Base-by-base conservation (phyloP, 768 basidiomycete genomes). In the Artomyces pyxidatus region DNA sequence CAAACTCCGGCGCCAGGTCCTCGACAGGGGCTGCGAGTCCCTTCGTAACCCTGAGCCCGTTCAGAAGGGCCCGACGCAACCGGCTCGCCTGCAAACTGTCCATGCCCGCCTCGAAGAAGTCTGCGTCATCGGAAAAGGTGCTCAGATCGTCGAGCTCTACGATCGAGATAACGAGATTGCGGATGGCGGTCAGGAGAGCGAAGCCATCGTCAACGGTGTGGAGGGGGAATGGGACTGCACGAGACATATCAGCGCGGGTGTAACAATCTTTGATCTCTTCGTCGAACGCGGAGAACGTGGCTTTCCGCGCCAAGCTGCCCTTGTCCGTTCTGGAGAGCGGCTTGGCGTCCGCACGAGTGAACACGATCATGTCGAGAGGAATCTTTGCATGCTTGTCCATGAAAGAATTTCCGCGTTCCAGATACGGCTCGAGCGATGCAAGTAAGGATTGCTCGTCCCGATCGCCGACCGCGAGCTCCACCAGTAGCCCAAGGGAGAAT, bases 51-150 rank as follows among this genome's bases (percentile, higher is more conserved):
- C 48, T 40, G 4, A 49, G 35, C 28, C 41, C 37, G n/a, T 42
- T 44, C 25, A 45, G 29, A 16, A 49, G 27, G 26, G 48, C 48
- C 14, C 65, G 60, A n/a, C 65, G 64, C 19, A 72, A 57, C 12
- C 66, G 52, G 40, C 57, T 65, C 10, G 69, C 68, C 39, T 71
- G 70, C 26, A 71, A 45, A 45, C 68, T 69, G 49, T 71, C 69
- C 69, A 72, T 68, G 1, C 70, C 70, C 1, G 57, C 58, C 55
- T 71, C 69, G 48, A 72, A 71, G 46, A 72, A 67, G 50, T 70
- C 69, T 14, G 57, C 45, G 11, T 59, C 55, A 37, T 65, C 60
- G 27, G 25, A 32, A 16, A 54, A 37, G 2, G 22, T 54, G 7
- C 28, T 26, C 12, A 38, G 29, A 19, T 59, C 57, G 12, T 57